phyloP scores from a whole-genome alignment of 371 early-diverging fungal species.

The Syncephalastrum racemosum region DNA sequence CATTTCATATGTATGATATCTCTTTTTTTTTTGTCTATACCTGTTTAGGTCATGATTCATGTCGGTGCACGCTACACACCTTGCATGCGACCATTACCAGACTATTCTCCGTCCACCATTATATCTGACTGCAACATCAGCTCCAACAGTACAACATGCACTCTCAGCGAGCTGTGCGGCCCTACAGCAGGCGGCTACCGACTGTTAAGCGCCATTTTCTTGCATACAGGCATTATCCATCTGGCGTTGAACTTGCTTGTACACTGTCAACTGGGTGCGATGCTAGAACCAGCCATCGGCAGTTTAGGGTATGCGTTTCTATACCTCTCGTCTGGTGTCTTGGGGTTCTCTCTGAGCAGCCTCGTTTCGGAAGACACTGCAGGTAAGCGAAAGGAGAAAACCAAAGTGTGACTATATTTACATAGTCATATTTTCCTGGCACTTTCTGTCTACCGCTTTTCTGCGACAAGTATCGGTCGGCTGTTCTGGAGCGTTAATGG shows the following conservation, averaged over 20 bases:
- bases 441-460: too few species aligned
- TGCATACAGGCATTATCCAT: slow-evolving; percentile 79
- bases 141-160: slow-evolving; percentile 33
- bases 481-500: slow-evolving; percentile 75
- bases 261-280: slow-evolving; percentile 60
- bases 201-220: slow-evolving; percentile 70
- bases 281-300: slow-evolving; percentile 72
- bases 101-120: slow-evolving; percentile 10
- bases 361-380: slow-evolving; percentile 45
- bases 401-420: too few species aligned
- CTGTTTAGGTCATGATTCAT: slow-evolving; percentile 47
- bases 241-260: slow-evolving; percentile 63
- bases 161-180: slow-evolving; percentile 55
- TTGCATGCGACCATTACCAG: slow-evolving; percentile 56
- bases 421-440: too few species aligned
- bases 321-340: slow-evolving; percentile 68
- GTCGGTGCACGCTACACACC: slow-evolving; percentile 63
- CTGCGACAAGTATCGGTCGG: slow-evolving; percentile 57
- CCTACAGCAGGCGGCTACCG: slow-evolving; percentile 36
- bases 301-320: slow-evolving; percentile 64
- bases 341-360: slow-evolving; percentile 75
- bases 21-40: background rate
- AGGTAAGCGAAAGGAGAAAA: slow-evolving; percentile 17
- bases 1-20: too few species aligned
- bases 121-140: slow-evolving; percentile 21